Evolutionary conservation across 2,329 filamentous ascomycete species (phyloP).

Genomic region (Colletotrichum viniferum): DNA sequence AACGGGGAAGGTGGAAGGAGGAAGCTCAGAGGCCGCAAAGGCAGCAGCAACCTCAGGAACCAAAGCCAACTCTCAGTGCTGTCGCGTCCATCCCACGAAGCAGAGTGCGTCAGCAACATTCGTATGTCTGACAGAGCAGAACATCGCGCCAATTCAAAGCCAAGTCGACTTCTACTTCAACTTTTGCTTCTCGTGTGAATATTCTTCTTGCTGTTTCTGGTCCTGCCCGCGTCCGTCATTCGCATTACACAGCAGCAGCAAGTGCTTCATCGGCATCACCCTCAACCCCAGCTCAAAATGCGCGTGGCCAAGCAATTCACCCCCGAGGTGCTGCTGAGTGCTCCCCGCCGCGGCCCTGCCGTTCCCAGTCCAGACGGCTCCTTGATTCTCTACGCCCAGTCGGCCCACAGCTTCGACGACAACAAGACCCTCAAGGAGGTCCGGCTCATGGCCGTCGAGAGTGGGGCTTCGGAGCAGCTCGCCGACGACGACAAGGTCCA

Average conservation of each 20-base stretch:
- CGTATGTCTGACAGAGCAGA: not conserved
- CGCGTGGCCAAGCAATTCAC: slow-evolving; percentile 29
- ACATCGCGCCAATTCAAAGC: not conserved
- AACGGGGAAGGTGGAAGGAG: not conserved
- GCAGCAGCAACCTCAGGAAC: not conserved
- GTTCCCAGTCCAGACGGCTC: slow-evolving; percentile 45
- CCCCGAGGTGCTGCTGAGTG: slow-evolving; percentile 34
- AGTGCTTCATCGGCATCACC: not conserved
- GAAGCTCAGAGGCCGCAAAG: not conserved
- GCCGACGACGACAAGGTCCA: slow-evolving; percentile 31
- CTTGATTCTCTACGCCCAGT: slow-evolving; percentile 44
- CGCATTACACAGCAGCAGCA: not conserved
- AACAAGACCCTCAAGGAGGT: slow-evolving; percentile 36
- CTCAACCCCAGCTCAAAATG: slow-evolving; percentile 11
- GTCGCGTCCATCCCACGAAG: slow-evolving; percentile 9
- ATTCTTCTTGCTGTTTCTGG: not conserved
- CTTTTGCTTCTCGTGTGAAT: not conserved
- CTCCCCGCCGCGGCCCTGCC: slow-evolving; percentile 34
- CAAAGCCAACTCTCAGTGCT: not conserved
- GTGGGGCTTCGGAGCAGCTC: slow-evolving; percentile 28
- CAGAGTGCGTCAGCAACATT: slow-evolving; percentile 14
- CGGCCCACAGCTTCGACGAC: slow-evolving; percentile 37
- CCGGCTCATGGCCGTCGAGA: slow-evolving; percentile 36
- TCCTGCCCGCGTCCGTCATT: not conserved
- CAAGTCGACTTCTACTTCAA: not conserved